phyloP scores from a whole-genome alignment of 768 basidiomycete genomes.

The Calocybe indica region DNA sequence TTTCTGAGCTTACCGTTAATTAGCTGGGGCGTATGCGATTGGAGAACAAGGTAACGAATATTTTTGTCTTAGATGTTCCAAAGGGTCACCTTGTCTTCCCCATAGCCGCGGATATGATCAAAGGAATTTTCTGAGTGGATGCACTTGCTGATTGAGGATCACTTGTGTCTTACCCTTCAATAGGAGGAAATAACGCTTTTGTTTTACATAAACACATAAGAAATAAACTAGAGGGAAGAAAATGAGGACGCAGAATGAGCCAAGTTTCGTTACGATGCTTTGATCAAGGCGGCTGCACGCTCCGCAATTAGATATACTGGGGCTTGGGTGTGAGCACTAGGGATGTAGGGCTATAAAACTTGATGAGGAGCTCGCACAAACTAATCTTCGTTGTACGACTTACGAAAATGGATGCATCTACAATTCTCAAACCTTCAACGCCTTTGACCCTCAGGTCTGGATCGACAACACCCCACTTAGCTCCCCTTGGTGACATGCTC shows the following conservation, averaged over 20 bases:
- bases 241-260: not conserved
- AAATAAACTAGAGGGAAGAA: not conserved
- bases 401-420: slow-evolving; percentile 25
- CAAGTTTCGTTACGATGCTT: not conserved
- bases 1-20: not conserved
- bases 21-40: slow-evolving; percentile 39
- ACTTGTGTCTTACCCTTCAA: not conserved
- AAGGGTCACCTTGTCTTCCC: not conserved
- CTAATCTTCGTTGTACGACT: not conserved
- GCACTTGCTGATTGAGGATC: not conserved
- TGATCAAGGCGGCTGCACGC: slow-evolving; percentile 11
- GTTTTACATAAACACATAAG: not conserved
- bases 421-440: slow-evolving; percentile 18
- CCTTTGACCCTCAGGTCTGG: slow-evolving; percentile 23
- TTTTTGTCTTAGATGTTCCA: not conserved
- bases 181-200: no score
- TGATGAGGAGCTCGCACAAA: not conserved
- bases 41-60: slow-evolving; percentile 37
- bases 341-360: slow-evolving; percentile 8
- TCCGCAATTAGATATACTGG: slow-evolving; percentile 11
- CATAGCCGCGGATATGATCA: not conserved
- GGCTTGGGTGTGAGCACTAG: slow-evolving; percentile 11
- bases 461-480: slow-evolving; percentile 21
- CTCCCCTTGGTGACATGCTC: slow-evolving; percentile 13
- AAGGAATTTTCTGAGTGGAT: not conserved